Conservation (phyloP, 768 basidiomycete species). For the Cystobasidium onofrii region DNA sequence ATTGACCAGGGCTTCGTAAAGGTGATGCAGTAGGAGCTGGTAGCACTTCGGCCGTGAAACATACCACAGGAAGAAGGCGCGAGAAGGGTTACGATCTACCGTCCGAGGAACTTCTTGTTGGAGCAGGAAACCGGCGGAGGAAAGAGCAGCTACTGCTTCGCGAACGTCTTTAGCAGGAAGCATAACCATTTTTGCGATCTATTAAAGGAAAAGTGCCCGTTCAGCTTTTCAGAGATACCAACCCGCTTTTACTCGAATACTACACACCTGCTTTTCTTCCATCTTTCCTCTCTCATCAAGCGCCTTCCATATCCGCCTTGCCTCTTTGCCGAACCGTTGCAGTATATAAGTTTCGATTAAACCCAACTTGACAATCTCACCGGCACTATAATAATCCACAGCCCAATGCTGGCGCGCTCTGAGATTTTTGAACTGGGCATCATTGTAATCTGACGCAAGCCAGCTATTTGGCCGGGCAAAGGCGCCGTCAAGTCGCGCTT, state of each 20-base stretch:
- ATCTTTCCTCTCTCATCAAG: constrained; percentile 31
- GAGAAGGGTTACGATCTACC: constrained; percentile 75
- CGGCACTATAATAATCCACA: constrained; percentile 9
- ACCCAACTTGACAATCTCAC: constrained; percentile 10
- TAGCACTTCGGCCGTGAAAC: constrained; percentile 79
- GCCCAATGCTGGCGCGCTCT: background rate
- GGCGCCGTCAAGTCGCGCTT: background rate
- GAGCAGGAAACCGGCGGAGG: constrained; percentile 72
- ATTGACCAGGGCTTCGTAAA: constrained; percentile 88
- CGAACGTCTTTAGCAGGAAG: constrained; percentile 81
- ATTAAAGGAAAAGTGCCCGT: background rate
- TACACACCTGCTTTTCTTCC: constrained; percentile 34
- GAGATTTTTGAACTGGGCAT: background rate
- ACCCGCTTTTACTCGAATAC: background rate
- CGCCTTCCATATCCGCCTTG: constrained; percentile 28
- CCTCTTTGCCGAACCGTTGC: constrained; percentile 14
- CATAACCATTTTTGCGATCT: constrained; percentile 92
- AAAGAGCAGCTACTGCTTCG: constrained; percentile 66
- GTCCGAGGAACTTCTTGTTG: constrained; percentile 88
- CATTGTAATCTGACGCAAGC: constrained; percentile 9
- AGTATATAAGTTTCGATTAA: constrained; percentile 10
- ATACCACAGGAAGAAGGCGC: constrained; percentile 91
- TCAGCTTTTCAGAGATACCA: background rate
- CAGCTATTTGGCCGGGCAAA: background rate
- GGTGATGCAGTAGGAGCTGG: constrained; percentile 61